Percentiles rank a stretch among this genome's conserved stretches.
These are phyloP conservation scores for Leccinum uliginosum DNA, from an alignment of 768 basidiomycete species.

Conservation along the genomic window DNA sequence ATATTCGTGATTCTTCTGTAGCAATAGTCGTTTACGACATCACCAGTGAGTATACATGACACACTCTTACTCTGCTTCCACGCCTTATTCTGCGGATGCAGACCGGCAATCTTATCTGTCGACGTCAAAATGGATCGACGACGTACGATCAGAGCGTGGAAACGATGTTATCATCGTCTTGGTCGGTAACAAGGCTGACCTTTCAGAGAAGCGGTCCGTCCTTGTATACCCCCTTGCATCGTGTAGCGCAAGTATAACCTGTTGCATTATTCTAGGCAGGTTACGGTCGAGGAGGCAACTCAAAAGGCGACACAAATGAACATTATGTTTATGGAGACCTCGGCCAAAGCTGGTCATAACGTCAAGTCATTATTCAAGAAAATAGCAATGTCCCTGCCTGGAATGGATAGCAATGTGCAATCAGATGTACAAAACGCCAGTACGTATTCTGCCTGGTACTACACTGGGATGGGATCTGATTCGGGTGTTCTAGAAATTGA, in stretches of 20 bases:
- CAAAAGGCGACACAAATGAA: constrained; percentile 84
- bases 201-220: constrained; percentile 93
- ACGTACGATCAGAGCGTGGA: constrained; percentile 94
- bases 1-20: constrained; percentile 97
- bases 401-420: constrained; percentile 83
- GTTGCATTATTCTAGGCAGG: constrained; percentile 63
- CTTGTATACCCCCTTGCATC: neutral
- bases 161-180: constrained; percentile 98
- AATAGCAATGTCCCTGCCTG: constrained; percentile 96
- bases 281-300: constrained; percentile 97
- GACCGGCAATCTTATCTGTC: constrained; percentile 98
- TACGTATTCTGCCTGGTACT: constrained; percentile 20
- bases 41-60: constrained; percentile 68
- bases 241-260: constrained; percentile 2
- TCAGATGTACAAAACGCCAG: constrained; percentile 50
- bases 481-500: constrained; percentile 68
- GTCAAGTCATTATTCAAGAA: constrained; percentile 99
- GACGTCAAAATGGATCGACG: constrained; percentile 99
- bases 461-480: constrained; percentile 4
- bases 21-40: constrained; percentile 99
- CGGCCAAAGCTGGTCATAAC: constrained; percentile 98
- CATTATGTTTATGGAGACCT: constrained; percentile 99
- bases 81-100: constrained; percentile 29
- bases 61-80: constrained; percentile 1
- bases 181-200: constrained; percentile 98